A percentile compares a stretch with the other conserved stretches of the same genome.
phyloP scores from a whole-genome alignment of 2,329 filamentous ascomycete genomes.

The Fusarium compactum region DNA sequence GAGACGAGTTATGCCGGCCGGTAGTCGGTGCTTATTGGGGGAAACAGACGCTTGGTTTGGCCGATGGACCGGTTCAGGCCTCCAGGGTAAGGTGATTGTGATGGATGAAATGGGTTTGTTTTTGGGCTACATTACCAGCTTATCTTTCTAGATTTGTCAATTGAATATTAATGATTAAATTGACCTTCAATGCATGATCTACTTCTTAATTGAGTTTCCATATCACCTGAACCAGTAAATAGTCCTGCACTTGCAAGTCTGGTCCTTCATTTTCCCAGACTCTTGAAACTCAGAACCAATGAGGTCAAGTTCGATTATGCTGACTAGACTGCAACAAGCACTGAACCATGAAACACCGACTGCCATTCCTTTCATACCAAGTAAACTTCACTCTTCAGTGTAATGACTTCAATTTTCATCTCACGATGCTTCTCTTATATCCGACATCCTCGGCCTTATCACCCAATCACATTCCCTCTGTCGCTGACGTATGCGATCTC shows the following conservation, averaged over 20 bases:
- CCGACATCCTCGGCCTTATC: slow-evolving; percentile 29
- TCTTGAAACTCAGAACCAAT: slow-evolving; percentile 30
- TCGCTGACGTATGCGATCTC: slow-evolving; percentile 34
- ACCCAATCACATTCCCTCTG: slow-evolving; percentile 19
- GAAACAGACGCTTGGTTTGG: not conserved
- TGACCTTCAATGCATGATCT: not conserved
- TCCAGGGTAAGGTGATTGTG: slow-evolving; percentile 18
- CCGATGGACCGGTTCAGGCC: not conserved
- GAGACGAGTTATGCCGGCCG: not conserved
- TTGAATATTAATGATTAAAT: not conserved
- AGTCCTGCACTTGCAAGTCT: not conserved
- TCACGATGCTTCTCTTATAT: not conserved
- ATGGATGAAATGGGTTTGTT: not conserved
- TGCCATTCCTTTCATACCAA: not conserved
- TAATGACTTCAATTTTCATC: not conserved
- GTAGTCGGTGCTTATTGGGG: slow-evolving; percentile 7
- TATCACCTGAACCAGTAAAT: too few species aligned
- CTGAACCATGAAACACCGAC: not conserved
- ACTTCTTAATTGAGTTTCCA: not conserved
- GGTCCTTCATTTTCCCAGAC: not conserved
- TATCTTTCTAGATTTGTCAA: not conserved
- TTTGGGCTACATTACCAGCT: not conserved
- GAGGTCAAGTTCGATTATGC: slow-evolving; percentile 37
- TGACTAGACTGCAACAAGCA: slow-evolving; percentile 35
- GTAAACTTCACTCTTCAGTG: not conserved